Conservation (phyloP, 257 asterid species). For the Salvia hispanica region DNA sequence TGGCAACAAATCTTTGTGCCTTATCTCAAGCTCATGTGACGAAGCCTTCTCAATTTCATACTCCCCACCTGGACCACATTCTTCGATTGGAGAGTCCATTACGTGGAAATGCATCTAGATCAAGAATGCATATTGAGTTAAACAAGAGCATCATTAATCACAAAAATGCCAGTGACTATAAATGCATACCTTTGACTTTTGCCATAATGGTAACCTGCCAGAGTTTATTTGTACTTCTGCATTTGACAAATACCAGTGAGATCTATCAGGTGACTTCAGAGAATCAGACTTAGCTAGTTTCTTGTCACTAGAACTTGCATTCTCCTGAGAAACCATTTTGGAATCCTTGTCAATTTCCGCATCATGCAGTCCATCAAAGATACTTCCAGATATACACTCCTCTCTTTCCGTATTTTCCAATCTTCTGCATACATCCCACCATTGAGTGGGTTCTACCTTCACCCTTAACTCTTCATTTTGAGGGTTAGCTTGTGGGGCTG, state of each 20-base stretch:
- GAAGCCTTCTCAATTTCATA: slow-evolving; percentile 59
- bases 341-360: slow-evolving; percentile 43
- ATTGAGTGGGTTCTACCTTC: slow-evolving; percentile 63
- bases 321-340: slow-evolving; percentile 36
- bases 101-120: slow-evolving; percentile 56
- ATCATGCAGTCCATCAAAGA: slow-evolving; percentile 44
- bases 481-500: slow-evolving; percentile 43
- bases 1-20: slow-evolving; percentile 59
- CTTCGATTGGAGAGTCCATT: slow-evolving; percentile 48
- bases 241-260: slow-evolving; percentile 57
- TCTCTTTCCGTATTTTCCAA: slow-evolving; percentile 65
- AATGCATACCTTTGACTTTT: slow-evolving; percentile 51
- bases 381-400: slow-evolving; percentile 53
- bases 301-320: slow-evolving; percentile 34
- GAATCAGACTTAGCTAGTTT: slow-evolving; percentile 38
- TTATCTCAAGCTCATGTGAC: slow-evolving; percentile 58
- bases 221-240: slow-evolving; percentile 73
- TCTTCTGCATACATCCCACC: slow-evolving; percentile 91
- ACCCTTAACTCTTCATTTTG: slow-evolving; percentile 63
- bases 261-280: slow-evolving; percentile 45
- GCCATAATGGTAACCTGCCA: slow-evolving; percentile 64
- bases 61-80: slow-evolving; percentile 49
- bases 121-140: slow-evolving; percentile 32
- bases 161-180: slow-evolving; percentile 9
- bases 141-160: slow-evolving; percentile 20